phyloP scores from a whole-genome alignment of 352 stramenopile species.

The Globisporangium carolinianum region DNA sequence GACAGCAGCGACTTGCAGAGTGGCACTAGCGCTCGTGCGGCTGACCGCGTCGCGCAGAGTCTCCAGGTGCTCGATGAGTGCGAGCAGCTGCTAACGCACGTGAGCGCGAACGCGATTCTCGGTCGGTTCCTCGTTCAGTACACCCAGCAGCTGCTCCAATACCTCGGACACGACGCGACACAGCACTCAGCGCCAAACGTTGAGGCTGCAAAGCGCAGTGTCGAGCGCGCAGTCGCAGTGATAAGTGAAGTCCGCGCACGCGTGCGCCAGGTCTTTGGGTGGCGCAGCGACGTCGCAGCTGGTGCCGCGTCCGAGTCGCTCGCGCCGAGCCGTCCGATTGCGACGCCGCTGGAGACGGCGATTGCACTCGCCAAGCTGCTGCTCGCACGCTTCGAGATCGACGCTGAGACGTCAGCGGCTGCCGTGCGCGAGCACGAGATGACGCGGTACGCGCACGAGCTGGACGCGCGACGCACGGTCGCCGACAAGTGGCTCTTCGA shows the following conservation, averaged over 20 bases:
- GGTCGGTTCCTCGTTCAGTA: constrained; percentile 3
- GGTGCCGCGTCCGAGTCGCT: neutral
- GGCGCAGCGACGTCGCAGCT: neutral
- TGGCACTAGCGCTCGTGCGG: neutral
- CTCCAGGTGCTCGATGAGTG: constrained; percentile 8
- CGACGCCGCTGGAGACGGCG: constrained; percentile 18
- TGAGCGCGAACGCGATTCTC: constrained; percentile 7
- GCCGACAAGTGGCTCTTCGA: constrained; percentile 69
- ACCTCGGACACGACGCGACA: neutral
- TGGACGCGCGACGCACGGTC: constrained; percentile 33
- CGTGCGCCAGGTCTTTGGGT: constrained; percentile 1
- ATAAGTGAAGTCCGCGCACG: neutral
- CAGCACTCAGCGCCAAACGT: neutral
- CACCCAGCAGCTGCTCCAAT: constrained; percentile 1
- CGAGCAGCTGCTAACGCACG: constrained; percentile 9
- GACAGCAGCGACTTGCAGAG: too few species aligned
- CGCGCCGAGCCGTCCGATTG: neutral
- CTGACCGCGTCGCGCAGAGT: neutral
- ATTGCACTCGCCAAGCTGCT: constrained; percentile 31
- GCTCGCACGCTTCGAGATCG: constrained; percentile 29
- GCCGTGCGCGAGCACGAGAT: constrained; percentile 44
- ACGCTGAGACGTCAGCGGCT: constrained; percentile 17
- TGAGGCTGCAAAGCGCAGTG: neutral
- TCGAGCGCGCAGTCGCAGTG: constrained; percentile 2
- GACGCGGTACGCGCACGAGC: constrained; percentile 58